A percentile compares a stretch with the other conserved stretches of the same genome.
phyloP scores from a whole-genome alignment of 345 rosid species.

The Eucalyptus albens region DNA sequence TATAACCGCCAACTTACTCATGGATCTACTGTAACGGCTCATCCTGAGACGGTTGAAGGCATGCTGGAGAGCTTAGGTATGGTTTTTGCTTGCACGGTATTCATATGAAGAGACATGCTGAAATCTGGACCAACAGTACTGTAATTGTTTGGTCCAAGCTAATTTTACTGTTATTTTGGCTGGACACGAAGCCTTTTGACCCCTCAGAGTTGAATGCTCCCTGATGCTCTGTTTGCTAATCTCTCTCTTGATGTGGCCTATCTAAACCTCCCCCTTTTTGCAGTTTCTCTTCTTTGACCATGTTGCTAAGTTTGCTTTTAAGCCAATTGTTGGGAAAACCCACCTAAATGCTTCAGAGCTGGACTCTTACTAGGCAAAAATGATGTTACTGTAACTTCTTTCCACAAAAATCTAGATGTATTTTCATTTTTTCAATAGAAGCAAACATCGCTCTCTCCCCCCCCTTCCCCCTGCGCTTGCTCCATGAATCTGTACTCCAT shows the following conservation, averaged over 20 bases:
- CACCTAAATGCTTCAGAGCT: background rate
- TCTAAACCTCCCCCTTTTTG: background rate
- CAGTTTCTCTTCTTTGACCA: background rate
- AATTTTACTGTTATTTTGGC: background rate
- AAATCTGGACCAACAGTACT: background rate
- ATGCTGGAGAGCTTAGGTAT: slow-evolving; percentile 90
- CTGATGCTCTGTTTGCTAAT: background rate
- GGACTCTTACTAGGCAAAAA: background rate
- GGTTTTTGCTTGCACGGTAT: background rate
- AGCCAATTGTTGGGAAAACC: background rate
- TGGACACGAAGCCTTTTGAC: background rate
- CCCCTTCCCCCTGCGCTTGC: background rate
- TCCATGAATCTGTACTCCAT: background rate
- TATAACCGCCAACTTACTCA: slow-evolving; percentile 56
- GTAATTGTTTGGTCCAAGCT: background rate
- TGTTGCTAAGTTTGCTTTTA: background rate
- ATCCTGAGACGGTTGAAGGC: slow-evolving; percentile 71
- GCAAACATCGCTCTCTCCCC: background rate
- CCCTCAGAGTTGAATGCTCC: background rate
- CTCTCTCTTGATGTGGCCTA: background rate
- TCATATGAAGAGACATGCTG: background rate
- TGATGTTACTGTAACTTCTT: background rate
- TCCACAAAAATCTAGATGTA: background rate
- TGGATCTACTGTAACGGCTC: slow-evolving; percentile 37
- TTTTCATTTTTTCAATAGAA: background rate